phyloP scores from a whole-genome alignment of 2,329 filamentous ascomycete species.

The Lizonia empirigonia region DNA sequence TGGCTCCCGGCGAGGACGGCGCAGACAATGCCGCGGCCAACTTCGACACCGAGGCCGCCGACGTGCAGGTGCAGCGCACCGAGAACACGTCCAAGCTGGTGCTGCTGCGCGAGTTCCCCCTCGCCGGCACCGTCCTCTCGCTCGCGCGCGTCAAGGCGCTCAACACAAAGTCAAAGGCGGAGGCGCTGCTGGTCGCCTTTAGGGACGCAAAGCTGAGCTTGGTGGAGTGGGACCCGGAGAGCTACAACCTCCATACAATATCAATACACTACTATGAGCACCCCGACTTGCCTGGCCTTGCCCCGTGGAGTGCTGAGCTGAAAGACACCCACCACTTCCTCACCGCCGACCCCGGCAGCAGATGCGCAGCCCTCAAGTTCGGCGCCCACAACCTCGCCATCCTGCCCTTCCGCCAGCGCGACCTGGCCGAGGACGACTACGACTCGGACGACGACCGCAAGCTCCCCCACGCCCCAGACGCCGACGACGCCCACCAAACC shows the following conservation, averaged over 20 bases:
- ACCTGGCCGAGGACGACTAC: slow-evolving; percentile 90
- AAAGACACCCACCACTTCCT: slow-evolving; percentile 80
- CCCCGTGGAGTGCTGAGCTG: slow-evolving; percentile 79
- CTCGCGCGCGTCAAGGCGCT: slow-evolving; percentile 77
- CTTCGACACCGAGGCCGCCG: slow-evolving; percentile 59
- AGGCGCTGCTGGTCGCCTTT: slow-evolving; percentile 81
- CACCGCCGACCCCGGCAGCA: slow-evolving; percentile 85
- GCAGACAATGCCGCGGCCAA: slow-evolving; percentile 42
- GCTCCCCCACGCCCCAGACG: slow-evolving; percentile 42
- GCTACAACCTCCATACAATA: slow-evolving; percentile 78
- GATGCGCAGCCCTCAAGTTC: slow-evolving; percentile 94
- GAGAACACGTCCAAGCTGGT: slow-evolving; percentile 77
- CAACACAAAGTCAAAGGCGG: slow-evolving; percentile 77
- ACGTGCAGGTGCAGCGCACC: slow-evolving; percentile 60
- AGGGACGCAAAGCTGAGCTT: slow-evolving; percentile 92
- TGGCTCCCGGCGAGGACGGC: slow-evolving; percentile 50
- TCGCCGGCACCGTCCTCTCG: slow-evolving; percentile 84
- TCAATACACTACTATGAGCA: slow-evolving; percentile 99
- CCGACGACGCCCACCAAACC: slow-evolving; percentile 55
- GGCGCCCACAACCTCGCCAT: slow-evolving; percentile 88
- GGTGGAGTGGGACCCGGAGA: slow-evolving; percentile 89
- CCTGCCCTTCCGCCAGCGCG: slow-evolving; percentile 84
- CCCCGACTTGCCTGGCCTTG: slow-evolving; percentile 76
- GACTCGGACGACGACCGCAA: slow-evolving; percentile 73
- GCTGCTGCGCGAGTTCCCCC: slow-evolving; percentile 79